Conservation (phyloP, 2,329 filamentous ascomycete genomes). For the Scytalidium lignicola region DNA sequence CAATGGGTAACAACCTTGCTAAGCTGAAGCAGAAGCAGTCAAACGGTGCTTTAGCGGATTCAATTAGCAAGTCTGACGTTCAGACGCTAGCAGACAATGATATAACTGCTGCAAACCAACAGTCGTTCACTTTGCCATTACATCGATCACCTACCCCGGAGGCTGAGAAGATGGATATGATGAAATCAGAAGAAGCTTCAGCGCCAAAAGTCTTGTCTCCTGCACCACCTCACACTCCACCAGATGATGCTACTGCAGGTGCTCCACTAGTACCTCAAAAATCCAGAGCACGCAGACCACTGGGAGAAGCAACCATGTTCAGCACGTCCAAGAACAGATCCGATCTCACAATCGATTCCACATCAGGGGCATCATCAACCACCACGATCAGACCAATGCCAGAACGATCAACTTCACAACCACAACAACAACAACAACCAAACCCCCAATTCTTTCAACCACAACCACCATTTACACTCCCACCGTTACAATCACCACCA, state of each 20-base stretch:
- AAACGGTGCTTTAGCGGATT: slow-evolving; percentile 9
- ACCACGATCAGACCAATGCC: slow-evolving; percentile 24
- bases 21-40: slow-evolving; percentile 22
- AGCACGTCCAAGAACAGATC: slow-evolving; percentile 2
- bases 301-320: slow-evolving; percentile 3
- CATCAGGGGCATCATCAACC: slow-evolving; percentile 17
- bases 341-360: slow-evolving; percentile 7
- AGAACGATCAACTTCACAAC: slow-evolving; percentile 14
- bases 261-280: slow-evolving; percentile 15
- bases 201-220: slow-evolving; percentile 17
- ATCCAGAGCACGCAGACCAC: slow-evolving; percentile 13
- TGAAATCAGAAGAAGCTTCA: slow-evolving; percentile 7
- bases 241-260: slow-evolving; percentile 11
- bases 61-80: not conserved
- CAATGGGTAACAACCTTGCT: slow-evolving; percentile 25
- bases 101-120: slow-evolving; percentile 5
- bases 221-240: slow-evolving; percentile 17
- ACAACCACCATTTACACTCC: slow-evolving; percentile 12
- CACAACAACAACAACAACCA: slow-evolving; percentile 20
- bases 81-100: slow-evolving; percentile 3
- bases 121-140: slow-evolving; percentile 5
- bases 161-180: slow-evolving; percentile 17
- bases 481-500: not conserved
- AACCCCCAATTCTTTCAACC: slow-evolving; percentile 17
- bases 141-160: slow-evolving; percentile 20